phyloP scores from a whole-genome alignment of 768 basidiomycete species.

The Lepiota brunneoincarnata region DNA sequence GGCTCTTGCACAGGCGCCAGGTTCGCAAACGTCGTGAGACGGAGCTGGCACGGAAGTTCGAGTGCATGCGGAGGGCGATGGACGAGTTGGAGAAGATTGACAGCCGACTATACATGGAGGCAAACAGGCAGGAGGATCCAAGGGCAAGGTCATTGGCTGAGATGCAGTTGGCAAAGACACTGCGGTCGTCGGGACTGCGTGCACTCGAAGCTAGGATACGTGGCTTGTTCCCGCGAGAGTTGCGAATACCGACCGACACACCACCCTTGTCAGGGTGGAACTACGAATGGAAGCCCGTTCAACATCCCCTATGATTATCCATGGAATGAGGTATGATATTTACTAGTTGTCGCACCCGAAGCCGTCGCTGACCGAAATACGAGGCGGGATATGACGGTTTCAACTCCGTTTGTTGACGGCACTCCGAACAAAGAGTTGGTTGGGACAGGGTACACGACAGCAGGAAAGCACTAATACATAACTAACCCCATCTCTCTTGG shows the following conservation, averaged over 20 bases:
- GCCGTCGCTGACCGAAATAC: neutral
- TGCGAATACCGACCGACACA: slow-evolving; percentile 83
- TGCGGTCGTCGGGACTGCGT: slow-evolving; percentile 65
- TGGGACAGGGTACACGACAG: slow-evolving; percentile 9
- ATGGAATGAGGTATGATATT: neutral
- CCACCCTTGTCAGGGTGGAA: slow-evolving; percentile 81
- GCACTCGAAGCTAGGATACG: slow-evolving; percentile 75
- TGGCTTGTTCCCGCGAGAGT: slow-evolving; percentile 85
- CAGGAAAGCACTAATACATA: neutral
- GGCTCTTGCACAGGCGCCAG: slow-evolving; percentile 78
- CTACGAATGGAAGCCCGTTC: slow-evolving; percentile 77
- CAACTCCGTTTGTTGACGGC: slow-evolving; percentile 7
- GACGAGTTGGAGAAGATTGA: slow-evolving; percentile 69
- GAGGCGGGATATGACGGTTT: neutral
- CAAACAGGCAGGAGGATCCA: slow-evolving; percentile 76
- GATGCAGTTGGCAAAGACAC: slow-evolving; percentile 53
- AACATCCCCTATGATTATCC: slow-evolving; percentile 42
- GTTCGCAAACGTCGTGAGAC: slow-evolving; percentile 64
- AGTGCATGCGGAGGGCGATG: slow-evolving; percentile 83
- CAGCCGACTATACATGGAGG: slow-evolving; percentile 59
- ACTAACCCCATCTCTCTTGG: slow-evolving; percentile 36
- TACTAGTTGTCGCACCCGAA: neutral
- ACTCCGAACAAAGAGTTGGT: slow-evolving; percentile 18
- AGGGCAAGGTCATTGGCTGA: slow-evolving; percentile 56
- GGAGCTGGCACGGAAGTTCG: slow-evolving; percentile 74